Evolutionary conservation across 192 early-diverging fungal genomes (phyloP).

Genomic region (Mortierella alpina): DNA sequence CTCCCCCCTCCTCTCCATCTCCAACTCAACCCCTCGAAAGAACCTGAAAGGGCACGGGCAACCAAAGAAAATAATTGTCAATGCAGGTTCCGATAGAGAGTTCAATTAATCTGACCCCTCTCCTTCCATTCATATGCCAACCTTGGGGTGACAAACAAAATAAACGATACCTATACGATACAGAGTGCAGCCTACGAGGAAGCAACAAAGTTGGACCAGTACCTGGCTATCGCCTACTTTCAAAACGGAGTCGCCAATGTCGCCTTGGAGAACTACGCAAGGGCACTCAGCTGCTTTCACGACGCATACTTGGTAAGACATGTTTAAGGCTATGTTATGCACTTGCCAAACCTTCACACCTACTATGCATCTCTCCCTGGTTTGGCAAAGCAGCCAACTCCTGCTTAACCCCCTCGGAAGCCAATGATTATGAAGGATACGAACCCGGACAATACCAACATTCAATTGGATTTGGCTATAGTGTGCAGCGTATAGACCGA

Average conservation of each 20-base stretch:
- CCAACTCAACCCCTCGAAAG: neutral
- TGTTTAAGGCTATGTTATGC: neutral
- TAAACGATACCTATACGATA: neutral
- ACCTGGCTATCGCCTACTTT: constrained; percentile 92
- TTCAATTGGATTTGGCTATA: too few species aligned
- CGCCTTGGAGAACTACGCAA: constrained; percentile 72
- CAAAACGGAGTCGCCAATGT: constrained; percentile 91
- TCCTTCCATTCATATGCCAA: constrained; percentile 2
- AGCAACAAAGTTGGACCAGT: constrained; percentile 84
- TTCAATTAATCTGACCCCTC: neutral
- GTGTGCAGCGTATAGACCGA: too few species aligned
- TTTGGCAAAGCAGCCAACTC: too few species aligned
- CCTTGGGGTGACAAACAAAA: neutral
- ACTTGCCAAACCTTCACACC: neutral
- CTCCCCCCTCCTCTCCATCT: neutral
- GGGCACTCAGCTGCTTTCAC: constrained; percentile 85
- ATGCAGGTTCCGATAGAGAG: neutral
- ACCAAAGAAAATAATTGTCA: neutral
- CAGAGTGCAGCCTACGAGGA: constrained; percentile 81
- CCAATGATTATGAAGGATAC: neutral
- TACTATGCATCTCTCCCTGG: too few species aligned
- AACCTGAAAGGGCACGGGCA: neutral
- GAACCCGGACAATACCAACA: neutral
- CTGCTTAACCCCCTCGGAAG: too few species aligned
- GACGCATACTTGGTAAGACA: constrained; percentile 75